phyloP scores from a whole-genome alignment of 257 asterid genomes.

The Rhazya stricta region DNA sequence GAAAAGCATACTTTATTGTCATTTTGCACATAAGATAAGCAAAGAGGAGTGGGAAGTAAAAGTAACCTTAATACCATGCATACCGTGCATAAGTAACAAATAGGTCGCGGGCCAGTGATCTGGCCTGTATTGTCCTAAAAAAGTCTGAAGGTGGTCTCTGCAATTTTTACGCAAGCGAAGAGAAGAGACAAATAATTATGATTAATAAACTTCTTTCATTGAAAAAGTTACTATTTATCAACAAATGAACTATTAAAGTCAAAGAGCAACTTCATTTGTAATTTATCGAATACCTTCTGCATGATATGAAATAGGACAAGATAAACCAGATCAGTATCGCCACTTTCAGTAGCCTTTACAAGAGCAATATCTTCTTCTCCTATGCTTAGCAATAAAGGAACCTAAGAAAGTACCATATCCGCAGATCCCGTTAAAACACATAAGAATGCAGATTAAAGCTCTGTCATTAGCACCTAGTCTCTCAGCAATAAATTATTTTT shows the following conservation, averaged over 20 bases:
- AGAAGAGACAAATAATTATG: slow-evolving; percentile 16
- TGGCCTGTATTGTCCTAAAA: slow-evolving; percentile 76
- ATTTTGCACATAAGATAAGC: not conserved
- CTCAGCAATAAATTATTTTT: not conserved
- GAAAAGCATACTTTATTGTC: slow-evolving; percentile 2
- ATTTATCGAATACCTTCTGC: slow-evolving; percentile 63
- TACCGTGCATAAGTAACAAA: slow-evolving; percentile 85
- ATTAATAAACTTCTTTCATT: not conserved
- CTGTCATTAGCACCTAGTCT: not conserved
- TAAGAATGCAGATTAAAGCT: not conserved
- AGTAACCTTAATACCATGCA: slow-evolving; percentile 16
- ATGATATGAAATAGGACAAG: slow-evolving; percentile 90
- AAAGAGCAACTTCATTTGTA: not conserved
- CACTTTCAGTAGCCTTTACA: slow-evolving; percentile 79
- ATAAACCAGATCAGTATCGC: slow-evolving; percentile 96
- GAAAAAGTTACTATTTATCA: not conserved
- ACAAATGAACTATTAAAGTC: not conserved
- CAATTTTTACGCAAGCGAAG: slow-evolving; percentile 19
- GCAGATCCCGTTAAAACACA: slow-evolving; percentile 2
- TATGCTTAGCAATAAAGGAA: slow-evolving; percentile 91
- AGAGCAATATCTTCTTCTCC: slow-evolving; percentile 95
- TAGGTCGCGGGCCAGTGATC: slow-evolving; percentile 87
- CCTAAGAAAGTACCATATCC: slow-evolving; percentile 37
- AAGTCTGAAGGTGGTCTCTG: slow-evolving; percentile 81
- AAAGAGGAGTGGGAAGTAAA: slow-evolving; percentile 4